A percentile compares a stretch with the other conserved stretches of the same genome.
Evolutionary conservation across 169 alveolate genomes (phyloP).

Genomic region (Plasmodium gonderi): DNA sequence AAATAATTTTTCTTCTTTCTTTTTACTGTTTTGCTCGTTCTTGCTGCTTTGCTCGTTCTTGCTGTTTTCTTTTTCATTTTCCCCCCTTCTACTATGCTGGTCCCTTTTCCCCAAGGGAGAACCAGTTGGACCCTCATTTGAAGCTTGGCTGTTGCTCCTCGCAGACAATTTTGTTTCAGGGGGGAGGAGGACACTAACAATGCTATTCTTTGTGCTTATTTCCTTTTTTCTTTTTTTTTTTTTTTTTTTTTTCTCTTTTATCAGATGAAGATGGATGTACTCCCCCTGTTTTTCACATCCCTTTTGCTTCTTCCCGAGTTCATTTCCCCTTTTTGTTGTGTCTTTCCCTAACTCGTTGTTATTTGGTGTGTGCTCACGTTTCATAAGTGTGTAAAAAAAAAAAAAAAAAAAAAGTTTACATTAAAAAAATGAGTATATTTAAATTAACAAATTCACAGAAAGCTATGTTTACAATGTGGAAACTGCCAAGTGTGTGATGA

Average conservation of each 20-base stretch:
- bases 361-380: not conserved
- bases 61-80: not conserved
- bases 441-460: not conserved
- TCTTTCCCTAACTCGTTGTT: not conserved
- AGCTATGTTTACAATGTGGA: not conserved
- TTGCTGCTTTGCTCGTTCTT: slow-evolving; percentile 1
- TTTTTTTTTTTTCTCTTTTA: not conserved
- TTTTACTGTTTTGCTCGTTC: not conserved
- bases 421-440: not conserved
- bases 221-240: not conserved
- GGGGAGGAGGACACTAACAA: not conserved
- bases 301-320: not conserved
- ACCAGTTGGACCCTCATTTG: not conserved
- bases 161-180: not conserved
- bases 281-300: not conserved
- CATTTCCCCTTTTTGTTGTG: slow-evolving; percentile 1
- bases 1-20: not conserved
- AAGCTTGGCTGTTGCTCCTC: not conserved
- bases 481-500: not conserved
- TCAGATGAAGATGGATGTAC: not conserved
- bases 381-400: not conserved
- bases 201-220: not conserved
- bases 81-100: not conserved
- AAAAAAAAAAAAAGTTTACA: not conserved
- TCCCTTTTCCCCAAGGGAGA: not conserved